Evolutionary conservation across 148 eudicot genomes (phyloP), one percentile per base, ranked within the genome.

Genomic region (Rhododendron williamsianum): DNA sequence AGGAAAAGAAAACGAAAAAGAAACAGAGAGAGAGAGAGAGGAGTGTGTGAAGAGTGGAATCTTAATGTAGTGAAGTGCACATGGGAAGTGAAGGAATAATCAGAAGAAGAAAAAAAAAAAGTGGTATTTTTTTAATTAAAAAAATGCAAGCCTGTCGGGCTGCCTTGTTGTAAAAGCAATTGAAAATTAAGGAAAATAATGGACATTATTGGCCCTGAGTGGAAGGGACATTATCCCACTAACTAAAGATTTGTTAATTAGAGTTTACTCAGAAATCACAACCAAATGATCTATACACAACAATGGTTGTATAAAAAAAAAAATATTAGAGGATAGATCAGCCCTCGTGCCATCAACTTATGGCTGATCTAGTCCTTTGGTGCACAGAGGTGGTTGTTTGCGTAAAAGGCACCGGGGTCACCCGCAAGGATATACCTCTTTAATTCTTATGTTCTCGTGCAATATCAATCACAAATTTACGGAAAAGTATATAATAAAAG

Each of bases 41-140:
- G 15, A 52, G 56, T 52, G 56, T 52, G 87, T 77, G 79, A 83
- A 80, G 52, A 83, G 86, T 85, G 79, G 89, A 87, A 87, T 91
- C 83, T 85, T 84, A 81, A 83, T 52, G 73, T 60, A 84, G 89
- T 88, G 89, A 91, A 89, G 81, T 56, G 90, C 91, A 91, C 91
- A 89, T 89, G 92, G 67, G 60, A 82, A 78, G 86, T 41, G 85
- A 46, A 35, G 86, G 88, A 69, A 69, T 69, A 69, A 69, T 69
- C 74, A 87, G 76, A 72, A 84, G 67, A 38, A 33, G 35, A 33
- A 33, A 36, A 35, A n/a, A 30, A 30, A 1, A 0, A 8, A 27
- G 30, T 81, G 18, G 10, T 12, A 1, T 63, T 77, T 45, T 4
- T 41, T 41, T 41, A 4, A 6, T 6, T 6, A 41, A 23, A 78